Base-by-base conservation (phyloP, 192 early-diverging fungal genomes). In the Backusella macrospora region DNA sequence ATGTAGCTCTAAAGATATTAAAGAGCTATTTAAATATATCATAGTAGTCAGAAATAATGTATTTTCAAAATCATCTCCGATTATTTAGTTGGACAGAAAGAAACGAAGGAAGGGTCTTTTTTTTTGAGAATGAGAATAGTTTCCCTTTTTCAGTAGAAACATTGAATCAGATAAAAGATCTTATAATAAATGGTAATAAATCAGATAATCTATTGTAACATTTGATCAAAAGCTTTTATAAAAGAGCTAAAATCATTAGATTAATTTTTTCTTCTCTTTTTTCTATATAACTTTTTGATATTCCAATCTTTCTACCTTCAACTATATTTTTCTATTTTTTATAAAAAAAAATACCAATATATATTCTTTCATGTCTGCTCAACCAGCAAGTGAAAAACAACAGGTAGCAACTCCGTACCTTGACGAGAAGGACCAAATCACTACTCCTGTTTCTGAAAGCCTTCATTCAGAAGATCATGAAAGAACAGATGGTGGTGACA, bases 401-500 rank as follows among this genome's bases (percentile, higher is more conserved):
- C 38, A 66, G 16, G 65, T 43, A 5, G 18, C 4, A 21, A 7
- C 16, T 52, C 49, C 49, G 15, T 13, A 38, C 12, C 4, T 66
- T 15, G 39, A 66, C 18, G 65, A 66, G 43, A 66, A 66, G 40
- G 37, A 66, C 13, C 70, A 71, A 62, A 52, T 59, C 21, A 38
- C 34, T 18, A 39, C 46, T 55, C 49, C 48, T 10, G 21, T 26
- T 23, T 59, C 26, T 43, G 65, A 39, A 43, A 40, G 40, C 18
- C 6, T 42, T 6, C 37, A 66, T 12, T 21, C 38, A 43, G 40
- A 21, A 10, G 65, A 66, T 0, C 38, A 66, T 42, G 40, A 43
- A 21, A 66, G 38, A 66, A 66, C 55, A 5, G 16, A 70, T 46
- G 68, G 74, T 64, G 68, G 67, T 43, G 77, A 78, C 38, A 65